Conservation (phyloP, 129 eudicot genomes). For the Arctium lappa region DNA sequence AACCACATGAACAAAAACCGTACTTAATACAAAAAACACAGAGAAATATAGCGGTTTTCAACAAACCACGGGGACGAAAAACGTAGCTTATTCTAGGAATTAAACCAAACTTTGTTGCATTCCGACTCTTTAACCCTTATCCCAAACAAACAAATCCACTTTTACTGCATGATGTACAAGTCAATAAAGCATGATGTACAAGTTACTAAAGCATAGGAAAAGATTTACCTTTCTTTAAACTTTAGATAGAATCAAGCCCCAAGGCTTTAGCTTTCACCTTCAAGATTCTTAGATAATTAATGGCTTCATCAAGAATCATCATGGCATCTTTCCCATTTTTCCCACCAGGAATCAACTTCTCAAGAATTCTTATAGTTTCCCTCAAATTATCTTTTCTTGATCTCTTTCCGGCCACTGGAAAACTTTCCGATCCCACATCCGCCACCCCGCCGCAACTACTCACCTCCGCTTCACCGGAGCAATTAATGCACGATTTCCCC, state of each 20-base stretch:
- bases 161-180: not conserved
- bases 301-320: conserved; percentile 78
- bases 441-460: conserved; percentile 19
- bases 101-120: too few species aligned
- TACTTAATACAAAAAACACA: not conserved
- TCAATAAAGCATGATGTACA: not conserved
- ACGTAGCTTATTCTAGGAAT: too few species aligned
- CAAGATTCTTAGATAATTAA: conserved; percentile 53
- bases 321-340: conserved; percentile 61
- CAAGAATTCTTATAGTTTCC: conserved; percentile 57
- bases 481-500: conserved; percentile 26
- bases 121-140: not conserved
- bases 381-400: conserved; percentile 51
- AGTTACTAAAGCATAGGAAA: not conserved
- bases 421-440: conserved; percentile 30
- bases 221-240: not conserved
- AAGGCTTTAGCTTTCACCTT: conserved; percentile 66
- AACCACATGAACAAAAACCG: not conserved
- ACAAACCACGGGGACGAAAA: too few species aligned
- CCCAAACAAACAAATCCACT: not conserved
- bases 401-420: conserved; percentile 38
- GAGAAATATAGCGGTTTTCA: too few species aligned
- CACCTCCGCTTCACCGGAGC: conserved; percentile 58
- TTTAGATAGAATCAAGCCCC: conserved; percentile 53
- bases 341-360: conserved; percentile 60